Evolutionary conservation across 805 yeast species (phyloP).

Genomic region (Sungouiella thailandica): DNA sequence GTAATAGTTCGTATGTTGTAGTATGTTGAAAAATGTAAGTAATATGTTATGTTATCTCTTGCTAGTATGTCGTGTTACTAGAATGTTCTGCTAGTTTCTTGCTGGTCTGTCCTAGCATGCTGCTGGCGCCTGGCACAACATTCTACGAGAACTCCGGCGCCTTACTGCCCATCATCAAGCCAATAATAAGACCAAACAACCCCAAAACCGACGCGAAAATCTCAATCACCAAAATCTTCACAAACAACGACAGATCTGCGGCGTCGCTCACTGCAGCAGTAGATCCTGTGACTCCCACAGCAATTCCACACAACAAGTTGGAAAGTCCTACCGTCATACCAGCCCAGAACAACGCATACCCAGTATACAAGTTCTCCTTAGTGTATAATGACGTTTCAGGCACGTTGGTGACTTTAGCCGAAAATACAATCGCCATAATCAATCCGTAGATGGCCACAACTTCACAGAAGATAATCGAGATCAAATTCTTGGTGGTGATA

Average conservation of each 20-base stretch:
- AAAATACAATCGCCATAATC: conserved; percentile 95
- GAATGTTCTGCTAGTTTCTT: too few species aligned
- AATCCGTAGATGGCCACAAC: conserved; percentile 98
- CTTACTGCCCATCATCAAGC: conserved; percentile 93
- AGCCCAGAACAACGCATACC: conserved; percentile 96
- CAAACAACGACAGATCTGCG: conserved; percentile 91
- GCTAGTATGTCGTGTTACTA: too few species aligned
- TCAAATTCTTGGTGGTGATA: conserved; percentile 94
- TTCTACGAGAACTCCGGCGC: conserved; percentile 75
- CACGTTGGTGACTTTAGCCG: conserved; percentile 75
- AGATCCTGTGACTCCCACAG: conserved; percentile 96
- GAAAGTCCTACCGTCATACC: conserved; percentile 93
- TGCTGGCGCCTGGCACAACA: neutral
- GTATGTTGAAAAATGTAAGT: neutral
- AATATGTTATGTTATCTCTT: too few species aligned
- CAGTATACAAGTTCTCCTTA: conserved; percentile 88
- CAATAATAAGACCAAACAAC: conserved; percentile 92
- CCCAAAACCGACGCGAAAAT: conserved; percentile 97
- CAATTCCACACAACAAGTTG: conserved; percentile 92
- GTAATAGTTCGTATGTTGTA: too few species aligned
- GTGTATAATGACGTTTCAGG: conserved; percentile 61
- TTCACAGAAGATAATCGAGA: conserved; percentile 96
- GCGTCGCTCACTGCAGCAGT: conserved; percentile 99
- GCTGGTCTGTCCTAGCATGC: too few species aligned
- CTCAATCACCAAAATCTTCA: conserved; percentile 93